phyloP scores from a whole-genome alignment of 257 asterid genomes.

The Nicotiana noctiflora region DNA sequence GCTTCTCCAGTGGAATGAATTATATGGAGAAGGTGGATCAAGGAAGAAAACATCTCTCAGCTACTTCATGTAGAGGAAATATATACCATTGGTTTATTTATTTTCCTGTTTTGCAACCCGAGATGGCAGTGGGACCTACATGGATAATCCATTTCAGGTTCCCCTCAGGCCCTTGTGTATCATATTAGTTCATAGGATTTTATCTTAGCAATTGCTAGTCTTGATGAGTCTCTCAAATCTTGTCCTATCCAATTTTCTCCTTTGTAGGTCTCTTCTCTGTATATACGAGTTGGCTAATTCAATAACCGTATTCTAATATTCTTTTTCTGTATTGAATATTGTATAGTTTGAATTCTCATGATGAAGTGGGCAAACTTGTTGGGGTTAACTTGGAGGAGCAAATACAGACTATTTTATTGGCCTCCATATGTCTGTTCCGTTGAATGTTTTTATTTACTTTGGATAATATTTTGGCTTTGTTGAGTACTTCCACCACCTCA shows the following conservation, averaged over 20 bases:
- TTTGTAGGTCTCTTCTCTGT: conserved; percentile 19
- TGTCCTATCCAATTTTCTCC: background rate
- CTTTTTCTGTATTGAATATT: background rate
- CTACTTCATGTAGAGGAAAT: conserved; percentile 50
- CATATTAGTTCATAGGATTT: conserved; percentile 20
- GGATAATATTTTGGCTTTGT: background rate
- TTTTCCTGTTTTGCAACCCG: conserved; percentile 1
- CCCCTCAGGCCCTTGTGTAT: conserved; percentile 21
- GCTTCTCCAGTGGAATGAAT: conserved; percentile 71
- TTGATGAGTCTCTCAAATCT: background rate
- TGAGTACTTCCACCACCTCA: background rate
- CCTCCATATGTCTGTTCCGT: background rate
- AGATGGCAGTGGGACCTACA: conserved; percentile 9
- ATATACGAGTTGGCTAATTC: conserved; percentile 14
- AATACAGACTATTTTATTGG: background rate
- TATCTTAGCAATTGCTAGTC: conserved; percentile 6
- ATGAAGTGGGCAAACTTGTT: background rate
- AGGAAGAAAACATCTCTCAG: conserved; percentile 60
- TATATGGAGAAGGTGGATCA: conserved; percentile 83
- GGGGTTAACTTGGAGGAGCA: background rate
- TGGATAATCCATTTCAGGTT: conserved; percentile 28
- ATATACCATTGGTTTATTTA: conserved; percentile 1
- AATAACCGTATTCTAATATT: background rate
- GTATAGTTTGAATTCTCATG: conserved; percentile 5
- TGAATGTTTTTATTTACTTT: background rate